phyloP scores from a whole-genome alignment of 2,329 filamentous ascomycete genomes.

The Tolypocladium cylindrosporum region DNA sequence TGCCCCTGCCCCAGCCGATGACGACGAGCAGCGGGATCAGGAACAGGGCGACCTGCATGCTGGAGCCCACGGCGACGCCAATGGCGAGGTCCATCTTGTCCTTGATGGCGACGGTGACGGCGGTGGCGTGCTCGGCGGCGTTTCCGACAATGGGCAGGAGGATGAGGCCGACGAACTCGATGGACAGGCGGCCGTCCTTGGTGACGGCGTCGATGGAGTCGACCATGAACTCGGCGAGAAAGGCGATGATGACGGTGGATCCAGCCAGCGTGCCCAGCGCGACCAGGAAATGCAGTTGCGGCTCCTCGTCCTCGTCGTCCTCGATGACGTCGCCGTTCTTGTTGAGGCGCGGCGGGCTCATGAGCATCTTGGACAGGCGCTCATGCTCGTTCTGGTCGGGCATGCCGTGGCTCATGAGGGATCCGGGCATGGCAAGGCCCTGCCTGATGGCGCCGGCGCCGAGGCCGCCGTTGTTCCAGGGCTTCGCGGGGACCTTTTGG shows the following conservation, averaged over 20 bases:
- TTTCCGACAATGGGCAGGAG: slow-evolving; percentile 77
- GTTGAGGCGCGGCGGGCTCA: slow-evolving; percentile 23
- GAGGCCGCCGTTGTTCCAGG: slow-evolving; percentile 25
- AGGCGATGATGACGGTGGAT: slow-evolving; percentile 70
- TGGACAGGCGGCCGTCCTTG: slow-evolving; percentile 45
- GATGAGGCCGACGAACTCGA: slow-evolving; percentile 72
- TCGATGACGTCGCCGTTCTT: slow-evolving; percentile 33
- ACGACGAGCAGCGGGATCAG: slow-evolving; percentile 68
- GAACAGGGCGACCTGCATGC: slow-evolving; percentile 73
- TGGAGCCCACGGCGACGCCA: slow-evolving; percentile 69
- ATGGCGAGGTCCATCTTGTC: slow-evolving; percentile 82
- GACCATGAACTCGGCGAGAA: slow-evolving; percentile 74
- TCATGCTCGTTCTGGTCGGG: slow-evolving; percentile 26
- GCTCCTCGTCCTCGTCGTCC: slow-evolving; percentile 64
- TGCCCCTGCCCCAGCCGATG: slow-evolving; percentile 65
- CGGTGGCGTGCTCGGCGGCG: slow-evolving; percentile 72
- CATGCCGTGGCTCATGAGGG: slow-evolving; percentile 25
- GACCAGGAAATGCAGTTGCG: slow-evolving; percentile 61
- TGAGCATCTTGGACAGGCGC: slow-evolving; percentile 33
- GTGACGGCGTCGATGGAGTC: slow-evolving; percentile 62
- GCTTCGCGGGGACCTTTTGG: slow-evolving; percentile 61
- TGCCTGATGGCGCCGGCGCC: slow-evolving; percentile 23
- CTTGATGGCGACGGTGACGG: slow-evolving; percentile 69
- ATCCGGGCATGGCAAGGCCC: slow-evolving; percentile 29
- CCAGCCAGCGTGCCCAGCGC: slow-evolving; percentile 61